Base-by-base conservation (phyloP, 495 filamentous ascomycete genomes). In the Sordaria brevicollis region DNA sequence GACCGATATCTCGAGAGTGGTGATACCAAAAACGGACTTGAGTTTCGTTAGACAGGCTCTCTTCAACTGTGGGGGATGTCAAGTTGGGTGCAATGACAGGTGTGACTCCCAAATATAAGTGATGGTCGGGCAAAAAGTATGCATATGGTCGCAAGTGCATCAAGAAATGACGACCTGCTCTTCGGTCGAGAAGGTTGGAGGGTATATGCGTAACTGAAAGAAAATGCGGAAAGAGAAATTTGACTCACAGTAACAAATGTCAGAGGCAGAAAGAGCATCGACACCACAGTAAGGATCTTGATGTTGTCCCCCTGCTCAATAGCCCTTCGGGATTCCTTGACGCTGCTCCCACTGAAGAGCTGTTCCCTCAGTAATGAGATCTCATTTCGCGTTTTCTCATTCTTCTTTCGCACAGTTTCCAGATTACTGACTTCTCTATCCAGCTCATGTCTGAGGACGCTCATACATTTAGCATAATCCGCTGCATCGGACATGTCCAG, bases 221-320 rank as follows among this genome's bases (percentile, higher is more conserved):
- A 65, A 49, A 31, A 62, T 2, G 29, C 17, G 7, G 5, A 33
- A 38, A 35, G 19, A 11, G 21, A 11, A 54, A 15, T 10, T 13
- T 6, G 19, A 74, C 75, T 34, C 25, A 78, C 77, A 57, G 78
- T 75, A 10, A 82, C 78, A 71, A 81, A 82, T 0, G 81, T 80
- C 43, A 82, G 62, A 10, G 80, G 81, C 43, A 83, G 70, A 71
- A 83, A 82, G 19, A 83, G 68, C 72, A 82, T 81, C 2, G 77
- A 78, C 21, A 83, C 74, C 54, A 76, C 72, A 8, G 81, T 82
- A 69, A 83, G 71, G 17, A 78, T 77, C 67, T 79, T 76, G 71
- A 83, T 82, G 69, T 80, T 80, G 35, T 79, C 74, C 15, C 78
- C 78, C 67, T 80, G 78, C 68, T 79, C 77, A 34, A 80, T 76